Conservation (phyloP, 345 rosid species). For the Turritis glabra region DNA sequence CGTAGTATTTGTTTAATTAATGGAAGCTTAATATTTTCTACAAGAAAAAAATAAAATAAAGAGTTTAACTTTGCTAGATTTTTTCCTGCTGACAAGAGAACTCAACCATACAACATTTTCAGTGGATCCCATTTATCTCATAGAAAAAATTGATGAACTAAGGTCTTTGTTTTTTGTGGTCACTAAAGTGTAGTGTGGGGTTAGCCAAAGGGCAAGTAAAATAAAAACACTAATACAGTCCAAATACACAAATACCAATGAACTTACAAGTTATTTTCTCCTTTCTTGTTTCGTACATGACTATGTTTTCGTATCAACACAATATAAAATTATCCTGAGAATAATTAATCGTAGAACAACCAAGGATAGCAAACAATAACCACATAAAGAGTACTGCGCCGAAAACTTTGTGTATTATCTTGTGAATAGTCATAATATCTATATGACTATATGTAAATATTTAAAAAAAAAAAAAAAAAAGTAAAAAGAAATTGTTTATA, state of each 20-base stretch:
- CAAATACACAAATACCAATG: constrained; percentile 31
- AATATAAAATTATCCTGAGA: background rate
- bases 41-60: background rate
- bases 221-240: constrained; percentile 15
- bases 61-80: constrained; percentile 22
- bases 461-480: background rate
- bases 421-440: too few relatives aligned
- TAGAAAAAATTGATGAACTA: constrained; percentile 2
- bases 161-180: constrained; percentile 39
- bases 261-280: background rate
- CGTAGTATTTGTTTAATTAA: background rate
- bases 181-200: constrained; percentile 42
- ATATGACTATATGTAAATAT: too few relatives aligned
- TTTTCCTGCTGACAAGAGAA: constrained; percentile 32
- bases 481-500: background rate
- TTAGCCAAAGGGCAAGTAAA: constrained; percentile 38
- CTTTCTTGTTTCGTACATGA: constrained; percentile 24
- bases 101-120: constrained; percentile 40
- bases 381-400: constrained; percentile 4
- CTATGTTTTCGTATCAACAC: constrained; percentile 1
- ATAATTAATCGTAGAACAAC: background rate
- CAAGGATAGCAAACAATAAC: constrained; percentile 7
- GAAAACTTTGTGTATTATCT: background rate
- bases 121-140: constrained; percentile 38
- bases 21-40: background rate